Conservation (phyloP, 352 stramenopile species). For the Pythium rishiriense region DNA sequence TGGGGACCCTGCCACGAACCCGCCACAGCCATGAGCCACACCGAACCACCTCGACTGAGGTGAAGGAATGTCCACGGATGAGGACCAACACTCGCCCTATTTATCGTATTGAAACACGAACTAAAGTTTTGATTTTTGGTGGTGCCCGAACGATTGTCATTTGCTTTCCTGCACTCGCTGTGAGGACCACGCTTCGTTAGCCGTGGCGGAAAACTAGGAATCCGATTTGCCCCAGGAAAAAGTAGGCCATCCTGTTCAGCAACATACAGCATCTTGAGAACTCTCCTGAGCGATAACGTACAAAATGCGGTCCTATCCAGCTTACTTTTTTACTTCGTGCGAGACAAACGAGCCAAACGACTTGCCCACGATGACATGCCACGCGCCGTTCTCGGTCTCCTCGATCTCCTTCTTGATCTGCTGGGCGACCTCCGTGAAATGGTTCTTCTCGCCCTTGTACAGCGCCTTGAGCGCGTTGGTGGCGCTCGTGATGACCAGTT, state of each 20-base stretch:
- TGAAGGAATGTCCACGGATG: background rate
- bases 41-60: background rate
- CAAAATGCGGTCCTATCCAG: too few species aligned
- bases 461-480: conserved; percentile 80
- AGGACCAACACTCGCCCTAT: background rate
- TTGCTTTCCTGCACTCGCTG: too few species aligned
- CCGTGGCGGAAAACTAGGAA: conserved; percentile 79
- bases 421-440: conserved; percentile 81
- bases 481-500: conserved; percentile 66
- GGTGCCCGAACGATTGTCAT: conserved; percentile 9
- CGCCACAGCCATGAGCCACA: background rate
- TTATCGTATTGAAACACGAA: conserved; percentile 12
- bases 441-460: conserved; percentile 85
- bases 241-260: conserved; percentile 69
- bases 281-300: too few species aligned
- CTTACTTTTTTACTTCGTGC: conserved; percentile 83
- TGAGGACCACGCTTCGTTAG: too few species aligned
- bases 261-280: background rate
- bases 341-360: conserved; percentile 86
- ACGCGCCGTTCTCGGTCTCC: conserved; percentile 63
- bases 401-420: conserved; percentile 82
- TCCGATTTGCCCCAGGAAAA: conserved; percentile 78
- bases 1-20: background rate
- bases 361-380: conserved; percentile 86
- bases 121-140: conserved; percentile 7